A percentile compares a stretch with the other conserved stretches of the same genome.
Evolutionary conservation across 192 early-diverging fungal species (phyloP).

Genomic region (Backusella circina): DNA sequence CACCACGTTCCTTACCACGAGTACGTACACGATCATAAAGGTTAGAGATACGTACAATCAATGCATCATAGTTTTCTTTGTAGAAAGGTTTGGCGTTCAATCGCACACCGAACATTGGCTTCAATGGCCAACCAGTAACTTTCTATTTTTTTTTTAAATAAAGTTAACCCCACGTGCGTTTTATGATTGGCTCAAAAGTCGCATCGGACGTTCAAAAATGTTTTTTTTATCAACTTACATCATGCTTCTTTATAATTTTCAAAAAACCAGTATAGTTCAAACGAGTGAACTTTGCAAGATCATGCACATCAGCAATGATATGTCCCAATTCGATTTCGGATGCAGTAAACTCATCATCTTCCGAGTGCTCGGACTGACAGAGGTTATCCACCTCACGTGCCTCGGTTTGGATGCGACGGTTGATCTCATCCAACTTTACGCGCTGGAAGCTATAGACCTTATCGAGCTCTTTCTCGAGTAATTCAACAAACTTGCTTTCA

Average conservation of each 20-base stretch:
- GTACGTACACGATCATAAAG: slow-evolving; percentile 80
- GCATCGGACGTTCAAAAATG: neutral
- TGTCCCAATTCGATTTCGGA: slow-evolving; percentile 69
- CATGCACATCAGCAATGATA: slow-evolving; percentile 80
- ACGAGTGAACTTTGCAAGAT: slow-evolving; percentile 78
- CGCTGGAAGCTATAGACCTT: slow-evolving; percentile 82
- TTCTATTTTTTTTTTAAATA: slow-evolving; percentile 47
- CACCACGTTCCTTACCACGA: slow-evolving; percentile 60
- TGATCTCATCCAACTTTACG: slow-evolving; percentile 73
- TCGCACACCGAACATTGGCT: slow-evolving; percentile 76
- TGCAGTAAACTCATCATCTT: slow-evolving; percentile 60
- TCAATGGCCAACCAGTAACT: slow-evolving; percentile 81
- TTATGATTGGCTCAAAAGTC: slow-evolving; percentile 15
- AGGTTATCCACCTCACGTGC: slow-evolving; percentile 59
- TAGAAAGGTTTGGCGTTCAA: slow-evolving; percentile 84
- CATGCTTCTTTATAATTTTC: slow-evolving; percentile 99
- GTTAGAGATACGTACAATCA: slow-evolving; percentile 84
- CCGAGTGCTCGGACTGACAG: slow-evolving; percentile 38
- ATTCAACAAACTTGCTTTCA: slow-evolving; percentile 81
- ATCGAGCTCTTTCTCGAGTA: slow-evolving; percentile 87
- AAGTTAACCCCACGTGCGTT: slow-evolving; percentile 17
- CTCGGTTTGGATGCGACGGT: slow-evolving; percentile 63
- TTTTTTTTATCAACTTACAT: slow-evolving; percentile 46
- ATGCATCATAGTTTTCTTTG: slow-evolving; percentile 84
- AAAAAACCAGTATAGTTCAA: slow-evolving; percentile 85